Conservation (phyloP, 176 grass and related monocot species). For the Carex parvula region DNA sequence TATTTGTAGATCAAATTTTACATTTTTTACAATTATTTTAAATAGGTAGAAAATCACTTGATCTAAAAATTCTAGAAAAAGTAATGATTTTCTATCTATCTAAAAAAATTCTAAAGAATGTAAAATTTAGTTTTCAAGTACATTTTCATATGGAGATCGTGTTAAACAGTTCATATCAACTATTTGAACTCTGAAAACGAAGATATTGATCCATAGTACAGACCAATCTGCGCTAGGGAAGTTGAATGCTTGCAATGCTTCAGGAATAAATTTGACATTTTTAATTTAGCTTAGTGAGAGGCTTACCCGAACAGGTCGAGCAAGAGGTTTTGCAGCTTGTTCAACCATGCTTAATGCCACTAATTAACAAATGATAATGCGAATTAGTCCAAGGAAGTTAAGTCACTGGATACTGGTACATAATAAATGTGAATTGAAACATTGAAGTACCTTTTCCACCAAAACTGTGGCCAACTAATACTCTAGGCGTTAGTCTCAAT, state of each 20-base stretch:
- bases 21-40: not conserved
- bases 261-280: slow-evolving; percentile 13
- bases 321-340: slow-evolving; percentile 96
- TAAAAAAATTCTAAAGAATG: too few species aligned
- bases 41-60: not conserved
- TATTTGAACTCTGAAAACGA: too few species aligned
- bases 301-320: slow-evolving; percentile 88
- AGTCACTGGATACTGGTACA: not conserved
- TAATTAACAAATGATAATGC: slow-evolving; percentile 29
- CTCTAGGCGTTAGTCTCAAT: slow-evolving; percentile 81
- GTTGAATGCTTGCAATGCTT: not conserved
- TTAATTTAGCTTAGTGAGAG: not conserved
- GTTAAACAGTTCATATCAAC: too few species aligned
- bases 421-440: not conserved
- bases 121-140: too few species aligned
- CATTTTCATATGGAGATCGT: too few species aligned
- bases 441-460: slow-evolving; percentile 84
- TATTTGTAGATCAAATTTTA: too few species aligned
- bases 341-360: slow-evolving; percentile 99
- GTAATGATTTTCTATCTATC: too few species aligned
- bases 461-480: slow-evolving; percentile 96
- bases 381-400: not conserved
- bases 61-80: too few species aligned
- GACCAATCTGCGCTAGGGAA: too few species aligned
- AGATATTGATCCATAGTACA: too few species aligned